Evolutionary conservation across 2,329 filamentous ascomycete species (phyloP), one percentile per base, ranked within the genome.

Genomic region (Metarhizium robertsii): DNA sequence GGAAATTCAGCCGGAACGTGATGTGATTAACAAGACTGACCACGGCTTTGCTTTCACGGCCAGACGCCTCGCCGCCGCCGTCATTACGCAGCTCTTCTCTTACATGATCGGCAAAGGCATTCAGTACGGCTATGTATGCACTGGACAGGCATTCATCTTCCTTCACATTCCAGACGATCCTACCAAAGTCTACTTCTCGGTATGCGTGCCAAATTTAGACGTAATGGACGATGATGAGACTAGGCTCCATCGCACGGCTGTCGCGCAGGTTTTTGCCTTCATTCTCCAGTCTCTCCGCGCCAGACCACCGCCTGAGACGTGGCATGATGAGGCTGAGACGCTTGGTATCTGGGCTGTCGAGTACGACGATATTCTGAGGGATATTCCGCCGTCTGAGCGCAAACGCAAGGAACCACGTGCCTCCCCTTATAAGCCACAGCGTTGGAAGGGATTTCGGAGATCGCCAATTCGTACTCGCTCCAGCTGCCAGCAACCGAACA

Each of bases 11-110:
- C 68, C 64, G 3, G 64, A 69, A 36, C 60, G 60, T 6, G 62
- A 68, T 34, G 56, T 68, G 18, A 67, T 74, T 55, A 64, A 71
- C 57, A 47, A 67, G 54, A 60, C 69, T 5, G 65, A 65, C 16
- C 49, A 69, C 6, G 64, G 56, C 43, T 69, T 66, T 38, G 49
- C 18, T 11, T 71, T 71, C 20, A 51, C 57, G 8, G 61, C 67
- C 0, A 68, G 52, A 56, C 13, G 43, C n/a, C 69, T 74, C 36
- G 55, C 61, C 45, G 63, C 70, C 20, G 70, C 71, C 29, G 67
- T 71, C 25, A 55, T 75, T 6, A 73, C 67, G 2, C 65, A 73
- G 57, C 65, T 75, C 6, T 75, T 73, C 60, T 72, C 68, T 6
- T 71, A 71, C 50, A 73, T 73, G 63, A 59, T 73, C 3, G 61